Evolutionary conservation across 2,329 filamentous ascomycete genomes (phyloP).

Genomic region (Septoria linicola): DNA sequence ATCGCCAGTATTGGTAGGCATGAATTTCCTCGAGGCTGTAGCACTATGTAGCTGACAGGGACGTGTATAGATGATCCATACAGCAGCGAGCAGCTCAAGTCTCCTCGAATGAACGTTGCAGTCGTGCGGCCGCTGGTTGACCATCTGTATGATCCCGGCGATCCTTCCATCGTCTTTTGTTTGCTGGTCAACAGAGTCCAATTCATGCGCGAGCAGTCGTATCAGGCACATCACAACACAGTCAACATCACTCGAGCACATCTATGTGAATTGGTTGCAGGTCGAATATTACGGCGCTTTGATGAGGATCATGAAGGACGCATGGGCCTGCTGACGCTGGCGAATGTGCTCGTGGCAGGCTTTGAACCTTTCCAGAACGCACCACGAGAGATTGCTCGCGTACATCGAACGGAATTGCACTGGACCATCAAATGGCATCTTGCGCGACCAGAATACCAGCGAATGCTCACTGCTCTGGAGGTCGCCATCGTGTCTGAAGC

Average conservation of each 20-base stretch:
- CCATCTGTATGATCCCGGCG: constrained; percentile 73
- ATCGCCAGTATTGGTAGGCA: constrained; percentile 48
- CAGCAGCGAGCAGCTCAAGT: constrained; percentile 73
- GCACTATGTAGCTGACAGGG: constrained; percentile 11
- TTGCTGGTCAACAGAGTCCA: constrained; percentile 78
- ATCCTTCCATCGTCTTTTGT: constrained; percentile 82
- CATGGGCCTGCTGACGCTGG: constrained; percentile 68
- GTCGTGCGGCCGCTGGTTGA: constrained; percentile 81
- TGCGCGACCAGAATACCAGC: constrained; percentile 49
- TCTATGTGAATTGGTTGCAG: constrained; percentile 77
- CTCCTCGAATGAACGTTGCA: constrained; percentile 76
- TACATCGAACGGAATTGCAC: constrained; percentile 51
- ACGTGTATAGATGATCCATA: constrained; percentile 57
- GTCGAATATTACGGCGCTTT: constrained; percentile 72
- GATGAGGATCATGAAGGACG: constrained; percentile 73
- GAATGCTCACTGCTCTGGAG: constrained; percentile 74
- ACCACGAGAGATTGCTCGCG: constrained; percentile 62
- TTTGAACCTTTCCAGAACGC: constrained; percentile 86
- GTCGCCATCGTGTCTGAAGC: constrained; percentile 80
- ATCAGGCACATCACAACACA: constrained; percentile 74
- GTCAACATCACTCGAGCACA: constrained; percentile 75
- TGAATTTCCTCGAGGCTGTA: not conserved
- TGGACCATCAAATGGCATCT: constrained; percentile 46
- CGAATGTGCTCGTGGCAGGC: constrained; percentile 77
- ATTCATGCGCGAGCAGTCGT: constrained; percentile 74